Percentiles rank a stretch among this genome's conserved stretches.
Conservation (phyloP, 2,329 filamentous ascomycete genomes). For the Beauveria caledonica region DNA sequence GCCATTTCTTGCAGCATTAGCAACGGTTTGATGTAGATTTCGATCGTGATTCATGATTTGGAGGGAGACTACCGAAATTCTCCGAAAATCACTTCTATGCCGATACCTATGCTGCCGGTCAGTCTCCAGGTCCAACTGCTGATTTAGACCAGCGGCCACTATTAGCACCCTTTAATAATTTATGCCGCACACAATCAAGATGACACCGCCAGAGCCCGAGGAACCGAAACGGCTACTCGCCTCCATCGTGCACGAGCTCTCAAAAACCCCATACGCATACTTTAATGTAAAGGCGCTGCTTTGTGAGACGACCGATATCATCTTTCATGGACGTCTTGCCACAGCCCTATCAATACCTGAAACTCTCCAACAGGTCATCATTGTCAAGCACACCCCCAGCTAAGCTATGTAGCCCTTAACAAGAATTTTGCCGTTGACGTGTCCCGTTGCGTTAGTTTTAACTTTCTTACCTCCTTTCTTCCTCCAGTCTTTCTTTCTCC, state of each 20-base stretch:
- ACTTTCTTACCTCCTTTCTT: too few species aligned
- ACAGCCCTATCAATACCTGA: background rate
- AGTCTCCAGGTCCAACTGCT: background rate
- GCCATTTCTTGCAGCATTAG: background rate
- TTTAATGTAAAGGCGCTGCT: background rate
- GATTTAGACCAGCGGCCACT: background rate
- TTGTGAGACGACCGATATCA: slow-evolving; percentile 1
- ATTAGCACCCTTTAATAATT: background rate
- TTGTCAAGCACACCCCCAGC: background rate
- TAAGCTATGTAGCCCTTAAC: background rate
- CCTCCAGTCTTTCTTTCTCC: too few species aligned
- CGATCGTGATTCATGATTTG: background rate
- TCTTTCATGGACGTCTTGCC: background rate
- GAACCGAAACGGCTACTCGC: background rate
- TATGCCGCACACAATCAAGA: background rate
- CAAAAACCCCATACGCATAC: background rate
- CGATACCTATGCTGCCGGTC: too few species aligned
- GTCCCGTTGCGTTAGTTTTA: background rate
- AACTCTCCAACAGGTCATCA: background rate
- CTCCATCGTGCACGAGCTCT: background rate
- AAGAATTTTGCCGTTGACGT: background rate
- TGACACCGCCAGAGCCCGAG: background rate
- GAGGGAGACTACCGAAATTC: background rate
- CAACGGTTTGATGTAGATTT: too few species aligned
- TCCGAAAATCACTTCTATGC: background rate